Percentiles rank a stretch among this genome's conserved stretches.
phyloP scores from a whole-genome alignment of 2,329 filamentous ascomycete genomes.

The Xylariaceae sp. region DNA sequence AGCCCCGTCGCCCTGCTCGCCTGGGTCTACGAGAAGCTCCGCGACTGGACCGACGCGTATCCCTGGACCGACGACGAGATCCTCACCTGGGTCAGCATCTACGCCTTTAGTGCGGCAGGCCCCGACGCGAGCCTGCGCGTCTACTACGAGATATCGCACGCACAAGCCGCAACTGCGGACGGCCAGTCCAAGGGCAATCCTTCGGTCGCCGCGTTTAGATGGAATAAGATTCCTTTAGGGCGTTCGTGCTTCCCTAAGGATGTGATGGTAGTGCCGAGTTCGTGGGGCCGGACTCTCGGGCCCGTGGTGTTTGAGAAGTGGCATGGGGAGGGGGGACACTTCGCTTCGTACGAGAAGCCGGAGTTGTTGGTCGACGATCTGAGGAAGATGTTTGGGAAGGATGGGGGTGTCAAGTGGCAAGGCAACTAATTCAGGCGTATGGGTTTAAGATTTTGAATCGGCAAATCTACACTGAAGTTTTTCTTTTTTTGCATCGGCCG shows the following conservation, averaged over 20 bases:
- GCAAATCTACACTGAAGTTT: no score
- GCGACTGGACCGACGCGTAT: slow-evolving; percentile 74
- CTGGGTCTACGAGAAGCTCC: slow-evolving; percentile 81
- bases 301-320: slow-evolving; percentile 51
- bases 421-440: neutral
- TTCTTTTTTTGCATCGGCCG: no score
- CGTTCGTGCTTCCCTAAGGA: slow-evolving; percentile 55
- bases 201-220: slow-evolving; percentile 1
- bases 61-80: slow-evolving; percentile 77
- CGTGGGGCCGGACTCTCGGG: slow-evolving; percentile 55
- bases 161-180: slow-evolving; percentile 60
- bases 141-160: slow-evolving; percentile 68
- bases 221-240: slow-evolving; percentile 38
- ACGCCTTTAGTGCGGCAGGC: slow-evolving; percentile 70
- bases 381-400: slow-evolving; percentile 49
- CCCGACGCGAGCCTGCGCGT: slow-evolving; percentile 66
- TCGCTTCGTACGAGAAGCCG: slow-evolving; percentile 53
- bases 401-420: neutral
- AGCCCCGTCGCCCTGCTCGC: slow-evolving; percentile 70
- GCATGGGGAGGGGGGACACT: slow-evolving; percentile 49
- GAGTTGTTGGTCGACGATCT: slow-evolving; percentile 49
- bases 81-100: slow-evolving; percentile 73
- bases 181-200: slow-evolving; percentile 30
- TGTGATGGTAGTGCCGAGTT: slow-evolving; percentile 48
- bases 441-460: neutral